phyloP scores from a whole-genome alignment of 2,329 filamentous ascomycete genomes.

The Fusarium sp. region DNA sequence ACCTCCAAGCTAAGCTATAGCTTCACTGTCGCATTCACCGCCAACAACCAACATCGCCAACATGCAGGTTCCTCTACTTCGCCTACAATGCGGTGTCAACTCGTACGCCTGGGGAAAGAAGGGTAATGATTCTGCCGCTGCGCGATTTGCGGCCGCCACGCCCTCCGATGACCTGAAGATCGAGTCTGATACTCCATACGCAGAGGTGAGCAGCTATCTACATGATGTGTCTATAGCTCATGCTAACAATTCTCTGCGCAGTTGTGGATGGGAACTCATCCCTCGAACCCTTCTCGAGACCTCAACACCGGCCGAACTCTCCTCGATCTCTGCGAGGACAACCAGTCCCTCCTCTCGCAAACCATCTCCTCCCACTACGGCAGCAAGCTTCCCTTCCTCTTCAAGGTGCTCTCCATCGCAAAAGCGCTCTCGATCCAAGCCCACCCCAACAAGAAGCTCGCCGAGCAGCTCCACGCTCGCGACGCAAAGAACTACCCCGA shows the following conservation, averaged over 20 bases:
- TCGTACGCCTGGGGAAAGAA: constrained; percentile 99
- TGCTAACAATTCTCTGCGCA: constrained; percentile 48
- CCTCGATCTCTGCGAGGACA: constrained; percentile 87
- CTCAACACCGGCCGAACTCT: constrained; percentile 83
- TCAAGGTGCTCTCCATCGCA: constrained; percentile 96
- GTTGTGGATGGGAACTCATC: constrained; percentile 99
- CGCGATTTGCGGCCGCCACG: constrained; percentile 88
- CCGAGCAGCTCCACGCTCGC: constrained; percentile 83
- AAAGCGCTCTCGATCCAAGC: constrained; percentile 98
- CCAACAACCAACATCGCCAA: neutral
- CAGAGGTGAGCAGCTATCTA: constrained; percentile 71
- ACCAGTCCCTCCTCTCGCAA: constrained; percentile 80
- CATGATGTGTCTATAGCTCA: too few species aligned
- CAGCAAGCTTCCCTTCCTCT: constrained; percentile 89
- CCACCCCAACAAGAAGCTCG: constrained; percentile 91
- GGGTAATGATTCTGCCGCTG: constrained; percentile 85
- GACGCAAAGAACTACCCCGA: constrained; percentile 97
- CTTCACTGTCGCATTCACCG: constrained; percentile 9
- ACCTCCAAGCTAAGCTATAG: neutral
- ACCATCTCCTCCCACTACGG: constrained; percentile 79
- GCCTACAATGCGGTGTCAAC: constrained; percentile 91
- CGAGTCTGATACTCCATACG: constrained; percentile 89
- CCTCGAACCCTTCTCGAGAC: constrained; percentile 93
- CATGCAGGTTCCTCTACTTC: constrained; percentile 83
- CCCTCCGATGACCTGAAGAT: constrained; percentile 78